Conservation (phyloP, 176 grass and related monocot species). For the Musa itinerans region DNA sequence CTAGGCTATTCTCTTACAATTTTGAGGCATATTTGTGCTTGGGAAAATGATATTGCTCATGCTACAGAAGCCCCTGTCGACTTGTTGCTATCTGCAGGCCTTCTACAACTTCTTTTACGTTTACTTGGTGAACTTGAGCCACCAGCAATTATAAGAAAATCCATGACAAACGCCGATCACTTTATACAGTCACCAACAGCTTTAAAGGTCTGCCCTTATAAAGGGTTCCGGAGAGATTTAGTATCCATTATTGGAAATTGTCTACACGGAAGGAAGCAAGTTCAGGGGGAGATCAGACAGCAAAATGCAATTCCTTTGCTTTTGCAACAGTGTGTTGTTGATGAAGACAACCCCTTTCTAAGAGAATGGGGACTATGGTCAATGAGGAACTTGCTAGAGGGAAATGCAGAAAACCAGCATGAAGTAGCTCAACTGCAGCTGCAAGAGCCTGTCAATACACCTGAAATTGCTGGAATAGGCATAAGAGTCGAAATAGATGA, state of each 20-base stretch:
- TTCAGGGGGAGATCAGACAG: constrained; percentile 69
- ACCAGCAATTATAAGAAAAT: constrained; percentile 72
- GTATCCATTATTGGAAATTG: constrained; percentile 70
- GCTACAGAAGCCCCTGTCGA: constrained; percentile 29
- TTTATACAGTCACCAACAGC: constrained; percentile 20
- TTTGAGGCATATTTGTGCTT: constrained; percentile 78
- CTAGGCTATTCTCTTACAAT: constrained; percentile 72
- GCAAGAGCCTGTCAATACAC: constrained; percentile 67
- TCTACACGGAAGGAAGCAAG: constrained; percentile 52
- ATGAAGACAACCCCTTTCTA: constrained; percentile 80
- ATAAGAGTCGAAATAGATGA: constrained; percentile 77
- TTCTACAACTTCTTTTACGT: constrained; percentile 49
- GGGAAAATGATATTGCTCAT: constrained; percentile 41
- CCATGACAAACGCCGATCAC: constrained; percentile 28
- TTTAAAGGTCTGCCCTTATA: constrained; percentile 68
- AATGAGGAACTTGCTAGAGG: constrained; percentile 77
- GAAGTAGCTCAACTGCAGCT: constrained; percentile 62
- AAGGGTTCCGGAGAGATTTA: constrained; percentile 75
- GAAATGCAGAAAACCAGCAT: constrained; percentile 66
- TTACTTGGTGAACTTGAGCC: constrained; percentile 66
- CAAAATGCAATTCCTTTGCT: constrained; percentile 49
- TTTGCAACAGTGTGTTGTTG: constrained; percentile 82
- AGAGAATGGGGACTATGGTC: constrained; percentile 83
- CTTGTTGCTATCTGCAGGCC: constrained; percentile 44
- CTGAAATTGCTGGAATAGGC: constrained; percentile 61